Base-by-base conservation (phyloP, 176 grass and related monocot species). In the Ensete glaucum region DNA sequence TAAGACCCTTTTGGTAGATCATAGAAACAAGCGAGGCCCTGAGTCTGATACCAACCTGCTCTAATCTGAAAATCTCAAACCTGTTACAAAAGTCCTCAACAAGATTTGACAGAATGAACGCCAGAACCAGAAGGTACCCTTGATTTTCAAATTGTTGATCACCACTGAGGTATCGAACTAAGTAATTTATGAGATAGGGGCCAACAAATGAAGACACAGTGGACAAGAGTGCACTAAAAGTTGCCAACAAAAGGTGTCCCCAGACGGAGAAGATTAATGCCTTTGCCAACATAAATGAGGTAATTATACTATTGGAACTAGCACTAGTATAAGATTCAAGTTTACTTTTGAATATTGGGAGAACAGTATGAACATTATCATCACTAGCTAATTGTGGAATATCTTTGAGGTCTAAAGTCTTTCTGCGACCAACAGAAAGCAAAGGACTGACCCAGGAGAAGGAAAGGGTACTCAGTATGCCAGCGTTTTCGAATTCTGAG, bases 391-490 rank as follows among this genome's bases (percentile, higher is more conserved):
- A 21, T 9, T 53, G 59, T 50, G 74, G 74, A 6, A 76, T 19
- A 24, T 76, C 74, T 76, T 64, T 16, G 8, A 76, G 59, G 58
- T 64, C 12, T 24, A 76, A 51, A 9, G 43, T 8, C 59, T 76
- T 76, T 2, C 12, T 64, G 12, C 24, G 74, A 76, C 74, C 74
- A 14, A 52, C 26, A 20, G 74, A 76, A 52, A 76, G 74, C 58
- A 76, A 76, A 25, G 74, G 59, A 16, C 74, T 10, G 19, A 76
- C 20, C 74, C 74, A 76, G 14, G 74, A 76, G 59, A 76, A 76
- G 58, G 48, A 23, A 22, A 76, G 74, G n/a, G 52, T 24, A 23
- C 74, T 64, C 2, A 64, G 59, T 9, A 52, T 51, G 9, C 59
- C 15, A 22, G 74, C 74, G 25, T 76, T 22, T 9, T n/a, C 34